Base-by-base conservation (phyloP, 805 yeast genomes). In the Lipomyces mesembrius region DNA sequence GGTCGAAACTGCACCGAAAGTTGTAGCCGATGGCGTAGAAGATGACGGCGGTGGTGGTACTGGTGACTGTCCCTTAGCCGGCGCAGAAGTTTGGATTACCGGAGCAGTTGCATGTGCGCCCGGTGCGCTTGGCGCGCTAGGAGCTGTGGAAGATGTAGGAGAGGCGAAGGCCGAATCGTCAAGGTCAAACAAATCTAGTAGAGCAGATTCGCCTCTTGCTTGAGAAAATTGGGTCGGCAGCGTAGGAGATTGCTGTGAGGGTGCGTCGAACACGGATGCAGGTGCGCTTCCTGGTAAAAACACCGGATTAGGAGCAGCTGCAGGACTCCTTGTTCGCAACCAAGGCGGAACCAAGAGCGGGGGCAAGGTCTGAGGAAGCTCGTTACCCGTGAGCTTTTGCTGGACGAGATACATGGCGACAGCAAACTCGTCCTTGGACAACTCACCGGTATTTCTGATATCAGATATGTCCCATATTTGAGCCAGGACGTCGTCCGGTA, bases 391-490 rank as follows among this genome's bases (percentile, higher is more conserved):
- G 66, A 93, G 82, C 74, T 85, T 89, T 78, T 89, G 90, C 78
- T 92, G 96, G 8, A 95, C 95, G 71, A 95, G 84, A 76, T 88
- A 94, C 91, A 95, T 89, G 20, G 98, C 98, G 75, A 95, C 88
- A 2, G 96, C 88, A 77, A 95, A 95, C 77, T 95, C 99, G 71
- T 86, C 82, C 74, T 84, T 86, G 59, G 91, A 83, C 75, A 95
- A 92, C 54, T 84, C 84, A 32, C 97, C 98, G 56, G 90, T 86
- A 77, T 92, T 92, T 72, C 91, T 89, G 69, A 92, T 84, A 77
- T 95, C 98, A 9, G 98, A 87, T 72, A 95, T 82, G 78, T 95
- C 99, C 99, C 99, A 95, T 55, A 94, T 87, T 29, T 86, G 80
- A 1, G 98, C 99, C 69, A 95, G 83, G 25, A 86, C 87, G 61